Evolutionary conservation across 768 basidiomycete species (phyloP).

Genomic region (Lactarius trivialis): DNA sequence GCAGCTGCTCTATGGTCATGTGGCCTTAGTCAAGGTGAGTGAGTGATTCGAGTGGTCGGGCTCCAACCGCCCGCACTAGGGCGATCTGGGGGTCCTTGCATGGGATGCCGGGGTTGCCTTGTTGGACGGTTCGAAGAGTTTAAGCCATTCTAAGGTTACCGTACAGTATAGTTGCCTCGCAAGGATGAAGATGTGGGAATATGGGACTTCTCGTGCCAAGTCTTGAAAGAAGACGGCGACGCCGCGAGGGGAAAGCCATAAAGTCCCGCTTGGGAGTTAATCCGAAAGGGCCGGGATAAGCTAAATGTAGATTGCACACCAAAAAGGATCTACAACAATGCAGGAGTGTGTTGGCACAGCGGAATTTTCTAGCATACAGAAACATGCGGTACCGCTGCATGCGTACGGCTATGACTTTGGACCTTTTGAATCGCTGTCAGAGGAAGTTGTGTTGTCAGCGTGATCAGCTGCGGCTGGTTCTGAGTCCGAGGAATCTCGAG

Average conservation of each 20-base stretch:
- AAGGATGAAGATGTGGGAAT: constrained; percentile 8
- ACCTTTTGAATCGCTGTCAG: neutral
- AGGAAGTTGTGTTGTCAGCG: neutral
- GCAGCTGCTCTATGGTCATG: too few relatives aligned
- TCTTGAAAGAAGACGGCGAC: neutral
- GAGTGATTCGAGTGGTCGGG: too few relatives aligned
- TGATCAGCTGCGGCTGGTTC: neutral
- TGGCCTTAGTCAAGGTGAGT: too few relatives aligned
- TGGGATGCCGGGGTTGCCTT: too few relatives aligned
- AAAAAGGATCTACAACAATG: neutral
- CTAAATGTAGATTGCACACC: neutral
- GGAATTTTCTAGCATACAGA: too few relatives aligned
- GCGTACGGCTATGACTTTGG: neutral
- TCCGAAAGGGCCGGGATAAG: neutral
- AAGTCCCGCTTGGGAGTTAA: neutral
- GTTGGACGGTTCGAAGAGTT: neutral
- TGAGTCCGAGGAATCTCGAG: neutral
- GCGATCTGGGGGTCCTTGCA: too few relatives aligned
- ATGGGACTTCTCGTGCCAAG: too few relatives aligned
- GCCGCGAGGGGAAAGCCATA: neutral
- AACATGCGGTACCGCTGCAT: neutral
- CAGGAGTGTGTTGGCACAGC: neutral
- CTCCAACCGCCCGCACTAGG: too few relatives aligned
- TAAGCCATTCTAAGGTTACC: neutral
- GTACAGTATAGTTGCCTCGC: neutral